Evolutionary conservation across 495 filamentous ascomycete genomes (phyloP).

Genomic region (Penicillium roqueforti): DNA sequence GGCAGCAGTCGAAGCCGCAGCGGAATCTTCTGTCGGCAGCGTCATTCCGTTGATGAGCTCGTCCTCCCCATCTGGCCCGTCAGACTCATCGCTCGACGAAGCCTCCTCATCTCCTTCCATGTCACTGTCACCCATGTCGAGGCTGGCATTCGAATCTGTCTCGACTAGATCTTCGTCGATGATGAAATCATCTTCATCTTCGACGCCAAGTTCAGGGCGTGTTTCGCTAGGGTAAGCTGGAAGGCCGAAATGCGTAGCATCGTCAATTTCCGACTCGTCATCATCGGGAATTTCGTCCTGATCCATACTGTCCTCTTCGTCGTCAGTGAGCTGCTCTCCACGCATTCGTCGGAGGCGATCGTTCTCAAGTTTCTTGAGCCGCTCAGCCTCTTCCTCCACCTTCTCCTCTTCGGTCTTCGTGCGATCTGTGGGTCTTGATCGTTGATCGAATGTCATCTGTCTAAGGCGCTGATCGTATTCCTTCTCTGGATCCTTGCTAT

Average conservation of each 20-base stretch:
- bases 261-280: slow-evolving; percentile 34
- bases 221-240: slow-evolving; percentile 26
- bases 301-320: slow-evolving; percentile 33
- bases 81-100: slow-evolving; percentile 44
- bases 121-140: slow-evolving; percentile 48
- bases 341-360: slow-evolving; percentile 54
- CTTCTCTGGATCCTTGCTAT: slow-evolving; percentile 62
- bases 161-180: slow-evolving; percentile 82
- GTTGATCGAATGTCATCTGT: slow-evolving; percentile 74
- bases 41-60: slow-evolving; percentile 43
- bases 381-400: slow-evolving; percentile 64
- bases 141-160: slow-evolving; percentile 49
- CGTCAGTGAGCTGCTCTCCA: slow-evolving; percentile 38
- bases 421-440: slow-evolving; percentile 76
- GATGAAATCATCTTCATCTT: slow-evolving; percentile 89
- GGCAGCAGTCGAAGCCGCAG: slow-evolving; percentile 22
- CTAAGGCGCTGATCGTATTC: slow-evolving; percentile 81
- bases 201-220: slow-evolving; percentile 50
- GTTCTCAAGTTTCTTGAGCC: slow-evolving; percentile 75
- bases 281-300: neutral
- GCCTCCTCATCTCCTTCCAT: slow-evolving; percentile 45
- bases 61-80: slow-evolving; percentile 46
- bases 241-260: slow-evolving; percentile 55
- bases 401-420: slow-evolving; percentile 92
- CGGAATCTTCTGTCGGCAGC: slow-evolving; percentile 23